Conservation (phyloP, 2,329 filamentous ascomycete genomes). For the Epichloe coenophiala region DNA sequence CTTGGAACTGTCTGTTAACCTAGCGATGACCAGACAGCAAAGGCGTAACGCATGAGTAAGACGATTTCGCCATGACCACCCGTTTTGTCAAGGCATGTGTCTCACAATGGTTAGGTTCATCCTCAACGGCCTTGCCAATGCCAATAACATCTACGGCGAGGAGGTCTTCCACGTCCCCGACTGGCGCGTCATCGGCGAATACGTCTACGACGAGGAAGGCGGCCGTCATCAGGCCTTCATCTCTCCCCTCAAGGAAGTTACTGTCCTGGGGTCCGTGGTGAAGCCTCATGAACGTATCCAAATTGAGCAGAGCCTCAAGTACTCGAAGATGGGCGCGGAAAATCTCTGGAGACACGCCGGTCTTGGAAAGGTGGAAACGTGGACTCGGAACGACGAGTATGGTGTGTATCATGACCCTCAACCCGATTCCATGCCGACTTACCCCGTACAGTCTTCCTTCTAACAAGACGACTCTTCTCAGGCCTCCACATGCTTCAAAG, state of each 20-base stretch:
- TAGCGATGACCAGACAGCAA: constrained; percentile 42
- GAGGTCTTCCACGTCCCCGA: constrained; percentile 57
- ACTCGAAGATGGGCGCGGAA: constrained; percentile 47
- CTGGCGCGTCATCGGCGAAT: constrained; percentile 77
- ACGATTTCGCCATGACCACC: background rate
- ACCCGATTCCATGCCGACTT: background rate
- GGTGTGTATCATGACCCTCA: constrained; percentile 43
- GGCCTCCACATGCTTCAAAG: constrained; percentile 68
- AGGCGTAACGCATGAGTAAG: constrained; percentile 59
- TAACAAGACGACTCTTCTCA: constrained; percentile 20
- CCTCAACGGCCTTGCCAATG: constrained; percentile 68
- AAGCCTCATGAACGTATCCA: constrained; percentile 62
- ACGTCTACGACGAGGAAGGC: constrained; percentile 52
- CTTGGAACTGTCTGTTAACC: background rate
- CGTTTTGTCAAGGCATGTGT: background rate
- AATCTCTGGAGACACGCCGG: constrained; percentile 61
- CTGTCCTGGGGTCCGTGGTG: constrained; percentile 53
- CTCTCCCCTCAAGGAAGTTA: constrained; percentile 54
- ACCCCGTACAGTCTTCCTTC: background rate
- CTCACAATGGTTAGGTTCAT: constrained; percentile 46
- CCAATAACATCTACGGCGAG: constrained; percentile 66
- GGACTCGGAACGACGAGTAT: constrained; percentile 56
- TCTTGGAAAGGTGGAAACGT: constrained; percentile 50
- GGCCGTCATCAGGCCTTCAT: constrained; percentile 83
- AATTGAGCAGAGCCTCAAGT: constrained; percentile 89